These are phyloP conservation scores for Secale cereale DNA, from an alignment of 176 grass and related monocot genomes.

Conservation along the genomic window DNA sequence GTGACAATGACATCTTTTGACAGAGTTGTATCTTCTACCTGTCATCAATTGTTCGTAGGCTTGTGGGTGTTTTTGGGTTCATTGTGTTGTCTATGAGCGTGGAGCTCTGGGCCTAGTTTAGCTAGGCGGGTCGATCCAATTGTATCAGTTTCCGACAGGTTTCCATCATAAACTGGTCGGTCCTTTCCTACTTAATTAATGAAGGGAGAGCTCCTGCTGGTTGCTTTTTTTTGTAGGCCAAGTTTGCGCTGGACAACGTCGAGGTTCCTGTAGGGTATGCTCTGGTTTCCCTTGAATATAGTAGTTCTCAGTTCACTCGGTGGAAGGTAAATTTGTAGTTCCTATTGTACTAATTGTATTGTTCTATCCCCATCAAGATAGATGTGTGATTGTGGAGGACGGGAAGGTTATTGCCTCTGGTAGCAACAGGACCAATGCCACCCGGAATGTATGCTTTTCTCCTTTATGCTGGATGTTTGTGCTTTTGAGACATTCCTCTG, in stretches of 20 bases:
- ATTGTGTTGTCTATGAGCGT: not conserved
- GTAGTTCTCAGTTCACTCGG: not conserved
- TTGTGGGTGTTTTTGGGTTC: not conserved
- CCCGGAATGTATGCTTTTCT: slow-evolving; percentile 57
- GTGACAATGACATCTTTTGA: not conserved
- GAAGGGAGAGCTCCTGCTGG: not conserved
- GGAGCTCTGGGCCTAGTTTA: not conserved
- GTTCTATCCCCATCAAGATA: slow-evolving; percentile 12
- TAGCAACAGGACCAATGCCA: slow-evolving; percentile 70
- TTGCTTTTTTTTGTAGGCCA: slow-evolving; percentile 47
- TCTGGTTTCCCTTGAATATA: not conserved
- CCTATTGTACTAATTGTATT: not conserved
- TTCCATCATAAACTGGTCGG: not conserved
- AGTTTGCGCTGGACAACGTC: slow-evolving; percentile 72
- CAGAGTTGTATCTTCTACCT: not conserved
- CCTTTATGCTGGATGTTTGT: not conserved
- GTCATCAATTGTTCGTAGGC: not conserved
- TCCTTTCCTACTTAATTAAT: not conserved
- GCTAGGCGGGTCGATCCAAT: not conserved
- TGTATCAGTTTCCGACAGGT: not conserved
- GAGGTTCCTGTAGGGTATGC: slow-evolving; percentile 90
- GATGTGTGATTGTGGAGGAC: slow-evolving; percentile 86
- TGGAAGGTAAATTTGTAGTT: not conserved
- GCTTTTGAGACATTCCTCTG: not conserved
- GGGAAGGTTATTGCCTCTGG: slow-evolving; percentile 73